Evolutionary conservation across 2,329 filamentous ascomycete genomes (phyloP).

Genomic region (Colletotrichum paranaense): DNA sequence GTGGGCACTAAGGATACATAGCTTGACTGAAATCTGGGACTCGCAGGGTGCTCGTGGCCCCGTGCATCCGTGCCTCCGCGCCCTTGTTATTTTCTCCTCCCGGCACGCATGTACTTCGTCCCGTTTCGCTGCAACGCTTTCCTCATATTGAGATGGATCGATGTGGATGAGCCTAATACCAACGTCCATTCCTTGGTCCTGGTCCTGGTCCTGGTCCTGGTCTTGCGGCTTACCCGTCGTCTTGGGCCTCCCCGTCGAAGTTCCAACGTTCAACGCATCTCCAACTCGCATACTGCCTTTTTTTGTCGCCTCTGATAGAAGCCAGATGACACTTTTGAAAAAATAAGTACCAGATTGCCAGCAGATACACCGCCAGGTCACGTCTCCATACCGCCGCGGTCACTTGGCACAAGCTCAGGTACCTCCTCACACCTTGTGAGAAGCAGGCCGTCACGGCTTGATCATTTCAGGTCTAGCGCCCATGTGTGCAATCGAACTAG

Average conservation of each 20-base stretch:
- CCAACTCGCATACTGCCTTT: not conserved
- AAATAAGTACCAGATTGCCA: not conserved
- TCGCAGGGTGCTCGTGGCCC: slow-evolving; percentile 20
- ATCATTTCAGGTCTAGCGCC: slow-evolving; percentile 26
- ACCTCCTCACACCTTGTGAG: slow-evolving; percentile 24
- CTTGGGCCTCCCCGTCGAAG: not conserved
- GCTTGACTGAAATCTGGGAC: slow-evolving; percentile 3
- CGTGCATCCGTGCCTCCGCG: slow-evolving; percentile 24
- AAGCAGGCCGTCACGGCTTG: slow-evolving; percentile 28
- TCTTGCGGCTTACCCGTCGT: not conserved
- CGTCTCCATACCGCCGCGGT: slow-evolving; percentile 9
- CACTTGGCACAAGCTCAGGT: slow-evolving; percentile 29
- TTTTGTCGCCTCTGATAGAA: not conserved
- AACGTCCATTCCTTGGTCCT: slow-evolving; percentile 5
- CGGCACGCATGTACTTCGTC: slow-evolving; percentile 13
- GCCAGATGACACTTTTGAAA: not conserved
- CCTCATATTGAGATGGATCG: slow-evolving; percentile 25
- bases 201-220: not conserved
- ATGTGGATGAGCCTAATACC: slow-evolving; percentile 24
- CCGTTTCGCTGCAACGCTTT: slow-evolving; percentile 18
- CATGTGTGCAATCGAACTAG: slow-evolving; percentile 39
- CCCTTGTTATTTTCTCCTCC: slow-evolving; percentile 1
- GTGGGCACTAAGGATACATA: not conserved
- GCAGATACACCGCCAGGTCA: slow-evolving; percentile 26
- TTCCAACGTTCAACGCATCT: not conserved